Base-by-base conservation (phyloP, 2,329 filamentous ascomycete species). In the Hawksworthiomyces lignivorus region DNA sequence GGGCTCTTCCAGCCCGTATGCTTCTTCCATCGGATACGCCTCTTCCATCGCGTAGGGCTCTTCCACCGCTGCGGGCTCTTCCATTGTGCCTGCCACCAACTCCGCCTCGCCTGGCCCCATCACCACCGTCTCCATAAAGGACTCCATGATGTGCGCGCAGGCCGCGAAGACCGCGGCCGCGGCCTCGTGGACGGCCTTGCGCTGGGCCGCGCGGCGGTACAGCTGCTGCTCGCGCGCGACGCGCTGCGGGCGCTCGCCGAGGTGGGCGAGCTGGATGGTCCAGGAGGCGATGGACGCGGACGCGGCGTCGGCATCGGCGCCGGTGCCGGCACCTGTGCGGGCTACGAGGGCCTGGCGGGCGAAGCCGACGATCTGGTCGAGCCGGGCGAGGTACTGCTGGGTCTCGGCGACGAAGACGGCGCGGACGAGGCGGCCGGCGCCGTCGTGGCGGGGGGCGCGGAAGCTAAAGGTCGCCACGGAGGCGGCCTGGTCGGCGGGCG, bases 161-260 rank as follows among this genome's bases (percentile, higher is more conserved):
- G 39, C 36, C 6, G 24, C 5, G 20, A 40, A 26, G 6, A 44
- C 35, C 5, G 42, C 17, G 2, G 32, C 31, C 4, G 32, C 34
- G 2, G 38, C 36, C n/a, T 46, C 38, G 17, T 50, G 43, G 14
- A 45, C 32, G 1, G 41, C 40, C 30, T 44, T 44, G 18, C 47
- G 22, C 20, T 35, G 32, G 3, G 50, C 48, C 50, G 50, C 49
- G 31, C 37, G 41, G 7, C 41, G 39, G 37, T 49, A 52, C 34
- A 31, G 24, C 18, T 28, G 19, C 34, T 39, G 35, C 20, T 45
- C 44, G 5, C 22, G 28, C 11, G 12, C 22, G 12, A 17, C 18
- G 17, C 11, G 26, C 14, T 15, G 12, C 5, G 36, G 29, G 5
- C 14, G 24, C 15, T 19, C 9, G 4, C 14, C 18, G 7, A 50